Evolutionary conservation across 352 stramenopile genomes (phyloP).

Genomic region (Pythium plurisporium): DNA sequence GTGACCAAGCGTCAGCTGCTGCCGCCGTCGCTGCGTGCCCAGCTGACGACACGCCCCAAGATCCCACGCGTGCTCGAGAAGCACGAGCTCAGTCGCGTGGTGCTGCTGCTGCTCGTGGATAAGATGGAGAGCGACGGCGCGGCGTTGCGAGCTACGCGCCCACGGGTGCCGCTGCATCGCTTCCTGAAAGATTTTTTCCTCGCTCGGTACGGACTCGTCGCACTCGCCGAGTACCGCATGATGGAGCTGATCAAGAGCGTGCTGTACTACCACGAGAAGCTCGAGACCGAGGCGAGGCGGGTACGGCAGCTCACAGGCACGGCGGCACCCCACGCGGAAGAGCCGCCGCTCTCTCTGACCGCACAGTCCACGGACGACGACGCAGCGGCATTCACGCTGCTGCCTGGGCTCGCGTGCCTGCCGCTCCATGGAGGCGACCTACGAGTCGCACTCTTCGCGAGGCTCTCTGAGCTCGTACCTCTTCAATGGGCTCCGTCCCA

Average conservation of each 20-base stretch:
- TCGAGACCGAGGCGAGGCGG: conserved; percentile 23
- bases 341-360: no score
- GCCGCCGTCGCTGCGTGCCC: conserved; percentile 39
- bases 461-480: conserved; percentile 55
- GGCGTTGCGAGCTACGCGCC: conserved; percentile 18
- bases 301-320: conserved; percentile 4
- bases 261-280: conserved; percentile 48
- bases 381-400: background rate
- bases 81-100: conserved; percentile 32
- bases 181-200: conserved; percentile 65
- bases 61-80: conserved; percentile 56
- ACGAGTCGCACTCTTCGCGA: conserved; percentile 49
- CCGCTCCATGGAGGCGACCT: conserved; percentile 28
- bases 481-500: conserved; percentile 19
- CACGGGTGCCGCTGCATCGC: conserved; percentile 31
- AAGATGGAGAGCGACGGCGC: conserved; percentile 52
- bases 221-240: conserved; percentile 62
- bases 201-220: conserved; percentile 42
- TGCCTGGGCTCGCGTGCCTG: background rate
- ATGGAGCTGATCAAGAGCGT: conserved; percentile 66
- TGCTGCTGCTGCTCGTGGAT: conserved; percentile 43
- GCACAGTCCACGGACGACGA: no score
- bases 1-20: conserved; percentile 45
- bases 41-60: conserved; percentile 44
- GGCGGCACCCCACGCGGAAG: conserved; percentile 12